A percentile compares a stretch with the other conserved stretches of the same genome.
phyloP scores from a whole-genome alignment of 1,284 basidiomycete species.

The Tilletia caries region DNA sequence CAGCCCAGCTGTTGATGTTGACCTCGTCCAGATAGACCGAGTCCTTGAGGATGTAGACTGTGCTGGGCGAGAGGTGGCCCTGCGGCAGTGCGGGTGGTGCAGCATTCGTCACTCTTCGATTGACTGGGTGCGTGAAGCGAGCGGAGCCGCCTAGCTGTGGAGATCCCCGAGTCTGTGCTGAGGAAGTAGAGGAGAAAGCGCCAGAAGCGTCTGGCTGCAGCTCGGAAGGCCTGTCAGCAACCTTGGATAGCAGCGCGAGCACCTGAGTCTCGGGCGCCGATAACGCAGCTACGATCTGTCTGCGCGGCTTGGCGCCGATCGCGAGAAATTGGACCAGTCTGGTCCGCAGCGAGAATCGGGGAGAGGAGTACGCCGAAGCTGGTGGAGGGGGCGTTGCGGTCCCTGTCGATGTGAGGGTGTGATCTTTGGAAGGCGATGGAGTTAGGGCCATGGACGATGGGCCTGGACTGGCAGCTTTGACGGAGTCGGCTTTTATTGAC shows the following conservation, averaged over 20 bases:
- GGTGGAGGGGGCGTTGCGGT: background rate
- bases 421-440: background rate
- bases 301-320: background rate
- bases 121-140: background rate
- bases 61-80: constrained; percentile 1
- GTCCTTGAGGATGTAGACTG: constrained; percentile 8
- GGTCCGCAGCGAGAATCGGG: background rate
- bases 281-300: background rate
- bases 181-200: background rate
- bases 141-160: constrained; percentile 1
- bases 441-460: background rate
- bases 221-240: background rate
- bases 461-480: background rate
- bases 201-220: background rate
- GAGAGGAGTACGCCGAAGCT: constrained; percentile 4
- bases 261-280: constrained; percentile 4
- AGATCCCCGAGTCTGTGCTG: background rate
- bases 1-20: constrained; percentile 4
- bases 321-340: constrained; percentile 8
- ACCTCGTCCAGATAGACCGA: constrained; percentile 11
- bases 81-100: background rate
- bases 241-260: background rate
- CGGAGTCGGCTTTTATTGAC: background rate
- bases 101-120: background rate
- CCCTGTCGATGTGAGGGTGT: background rate